Base-by-base conservation (phyloP, 805 yeast species). In the Suhomyces sp. region DNA sequence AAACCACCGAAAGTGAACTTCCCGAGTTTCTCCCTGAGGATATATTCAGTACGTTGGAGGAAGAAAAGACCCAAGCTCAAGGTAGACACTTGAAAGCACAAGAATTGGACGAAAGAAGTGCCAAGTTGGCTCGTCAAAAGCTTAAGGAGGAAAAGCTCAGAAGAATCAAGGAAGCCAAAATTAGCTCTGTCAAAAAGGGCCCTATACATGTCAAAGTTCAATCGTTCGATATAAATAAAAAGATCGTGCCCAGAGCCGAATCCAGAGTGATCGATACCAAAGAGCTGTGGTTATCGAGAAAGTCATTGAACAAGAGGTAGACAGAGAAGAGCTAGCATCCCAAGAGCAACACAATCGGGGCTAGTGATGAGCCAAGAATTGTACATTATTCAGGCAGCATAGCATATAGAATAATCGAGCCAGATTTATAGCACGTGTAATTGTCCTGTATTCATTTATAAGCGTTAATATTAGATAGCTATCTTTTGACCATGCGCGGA, bases 21-120 rank as follows among this genome's bases (percentile, higher is more conserved):
- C 79, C 79, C 3, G 79, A 75, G 19, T 62, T 64, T 27, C 72
- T 75, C 50, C 79, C 79, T 0, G 76, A 72, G 33, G 78, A 73
- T 29, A 61, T 73, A 17, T 53, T 72, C 35, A 65, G 67, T 22
- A 54, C 69, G 1, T 57, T 60, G 15, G 53, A 57, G 8, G 52
- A 54, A 9, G 60, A 59, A 5, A 54, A 52, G 41, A 44, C 21
- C 35, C 46, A 27, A 17, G 21, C 49, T 54, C 19, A 21, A 48
- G 13, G 65, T n/a, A 69, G 63, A 54, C 78, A 72, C 51, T 57
- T 66, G 47, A 64, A 65, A 29, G 56, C 64, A 22, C 64, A 64
- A 22, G 77, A 72, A 46, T 61, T 68, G 47, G 75, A 71, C 41
- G 65, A 62, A 22, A 67, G 66, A 46, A 62, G 60, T 35, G 66